Evolutionary conservation across 805 yeast genomes (phyloP), one percentile per base, ranked within the genome.

Genomic region (Metschnikowia orientalis): DNA sequence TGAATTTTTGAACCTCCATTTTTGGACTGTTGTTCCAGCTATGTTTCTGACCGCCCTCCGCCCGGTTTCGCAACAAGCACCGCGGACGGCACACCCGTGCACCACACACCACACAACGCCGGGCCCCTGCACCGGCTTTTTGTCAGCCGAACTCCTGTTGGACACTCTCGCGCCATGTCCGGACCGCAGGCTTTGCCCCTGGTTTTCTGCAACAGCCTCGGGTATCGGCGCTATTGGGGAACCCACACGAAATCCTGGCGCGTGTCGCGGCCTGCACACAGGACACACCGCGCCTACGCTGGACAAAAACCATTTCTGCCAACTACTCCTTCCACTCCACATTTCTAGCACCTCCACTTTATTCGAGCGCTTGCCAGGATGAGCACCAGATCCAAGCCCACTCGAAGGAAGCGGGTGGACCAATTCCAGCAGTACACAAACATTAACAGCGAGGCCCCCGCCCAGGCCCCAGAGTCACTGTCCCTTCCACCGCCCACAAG

Each of bases 401-500:
- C 34, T 14, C 30, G 34, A 18, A 32, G 42, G 16, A 42, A 38
- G 26, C 37, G 47, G 13, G 35, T 44, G n/a, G 44, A 33, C 10
- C 45, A 42, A 33, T 41, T 40, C 26, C 46, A 42, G 34, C 44
- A 42, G 30, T 42, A 42, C 25, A 32, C 28, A 34, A 34, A 6
- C 18, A 16, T 22, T n/a, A n/a, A n/a, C n/a, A n/a, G n/a, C n/a
- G n/a, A n/a, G n/a, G n/a, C n/a, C n/a, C n/a, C n/a, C n/a, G n/a
- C n/a, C n/a, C n/a, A n/a, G n/a, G n/a, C n/a, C n/a, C n/a, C n/a
- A n/a, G n/a, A n/a, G n/a, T n/a, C n/a, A n/a, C n/a, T n/a, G n/a
- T n/a, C n/a, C n/a, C n/a, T n/a, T n/a, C n/a, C n/a, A n/a, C n/a
- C n/a, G n/a, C n/a, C n/a, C n/a, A n/a, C n/a, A n/a, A n/a, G n/a